Evolutionary conservation across 306 rosid species (phyloP), one percentile per base, ranked within the genome.

Genomic region (Medicago ruthenica): DNA sequence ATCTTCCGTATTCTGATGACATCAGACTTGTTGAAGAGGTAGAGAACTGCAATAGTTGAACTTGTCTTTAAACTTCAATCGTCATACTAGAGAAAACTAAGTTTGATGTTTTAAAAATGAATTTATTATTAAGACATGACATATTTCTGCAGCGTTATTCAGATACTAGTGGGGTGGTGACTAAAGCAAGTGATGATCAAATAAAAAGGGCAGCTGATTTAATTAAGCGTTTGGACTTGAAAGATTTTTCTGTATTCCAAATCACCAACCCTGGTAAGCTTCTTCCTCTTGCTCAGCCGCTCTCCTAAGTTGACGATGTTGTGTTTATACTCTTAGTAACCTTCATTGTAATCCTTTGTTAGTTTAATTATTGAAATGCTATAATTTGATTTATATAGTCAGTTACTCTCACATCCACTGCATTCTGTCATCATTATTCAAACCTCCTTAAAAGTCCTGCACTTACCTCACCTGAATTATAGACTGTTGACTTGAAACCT

Each of bases 1-100:
- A 87, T 90, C 96, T 94, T 76, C 97, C 98, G 60, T 94, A 88
- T 82, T 85, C 89, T 66, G 98, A 92, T 80, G 98, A 94, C 83
- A 92, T 94, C 78, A 83, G 98, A 83, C 88, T 76, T 82, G 82
- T 86, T 85, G 98, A 94, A 83, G 97, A 94, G 97, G 98, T 92
- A 84, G 70, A 71, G 24, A 59, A 62, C 58, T 66, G 54, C 71
- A 69, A 63, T 70, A 40, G 37, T 81, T 84, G 9, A 45, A 36
- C 48, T 24, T 70, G 36, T 48, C 13, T 53, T 73, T 70, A 24
- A 65, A 62, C 44, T 34, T 54, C 47, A 40, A 31, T 64, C 22
- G 17, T 50, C 42, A 72, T 64, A 75, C 50, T 60, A 39, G 10
- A 70, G 53, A 66, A 61, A 55, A 11, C 39, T 67, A 57, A 57